phyloP scores from a whole-genome alignment of 1,284 basidiomycete genomes.

The Amylostereum chailletii region DNA sequence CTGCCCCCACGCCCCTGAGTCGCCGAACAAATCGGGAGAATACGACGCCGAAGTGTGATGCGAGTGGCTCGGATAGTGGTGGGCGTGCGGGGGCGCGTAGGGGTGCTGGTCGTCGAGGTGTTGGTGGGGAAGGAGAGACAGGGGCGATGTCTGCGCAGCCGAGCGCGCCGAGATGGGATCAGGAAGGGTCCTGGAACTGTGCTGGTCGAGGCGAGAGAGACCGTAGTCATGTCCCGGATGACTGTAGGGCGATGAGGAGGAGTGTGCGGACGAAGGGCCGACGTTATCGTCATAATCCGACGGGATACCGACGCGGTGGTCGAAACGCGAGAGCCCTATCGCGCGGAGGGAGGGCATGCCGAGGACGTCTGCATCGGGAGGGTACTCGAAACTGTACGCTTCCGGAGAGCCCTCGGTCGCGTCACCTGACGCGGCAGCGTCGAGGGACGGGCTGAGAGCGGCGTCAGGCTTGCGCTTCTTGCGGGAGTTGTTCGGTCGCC shows the following conservation, averaged over 20 bases:
- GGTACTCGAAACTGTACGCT: slow-evolving; percentile 22
- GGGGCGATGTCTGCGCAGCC: slow-evolving; percentile 2
- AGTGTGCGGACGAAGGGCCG: slow-evolving; percentile 6
- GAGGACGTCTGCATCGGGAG: not conserved
- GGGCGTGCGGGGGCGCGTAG: slow-evolving; percentile 7
- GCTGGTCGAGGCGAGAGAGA: slow-evolving; percentile 4
- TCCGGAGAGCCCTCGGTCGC: slow-evolving; percentile 30
- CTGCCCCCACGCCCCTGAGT: not conserved
- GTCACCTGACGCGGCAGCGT: slow-evolving; percentile 21
- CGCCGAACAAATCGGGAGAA: slow-evolving; percentile 4
- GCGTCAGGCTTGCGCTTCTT: slow-evolving; percentile 53
- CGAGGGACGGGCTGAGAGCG: slow-evolving; percentile 20
- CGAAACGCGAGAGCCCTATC: slow-evolving; percentile 4
- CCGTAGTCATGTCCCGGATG: slow-evolving; percentile 7
- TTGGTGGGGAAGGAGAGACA: slow-evolving; percentile 5
- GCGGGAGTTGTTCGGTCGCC: slow-evolving; percentile 75
- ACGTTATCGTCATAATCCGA: slow-evolving; percentile 9
- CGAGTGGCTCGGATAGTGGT: slow-evolving; percentile 4
- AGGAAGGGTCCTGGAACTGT: slow-evolving; percentile 6
- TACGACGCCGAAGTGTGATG: slow-evolving; percentile 5
- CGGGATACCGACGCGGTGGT: slow-evolving; percentile 6
- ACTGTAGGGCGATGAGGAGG: slow-evolving; percentile 5
- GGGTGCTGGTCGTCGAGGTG: not conserved
- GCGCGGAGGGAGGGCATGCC: no score
- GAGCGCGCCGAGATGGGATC: slow-evolving; percentile 9